phyloP scores from a whole-genome alignment of 805 yeast species.

The Cyberlindnera maritima region DNA sequence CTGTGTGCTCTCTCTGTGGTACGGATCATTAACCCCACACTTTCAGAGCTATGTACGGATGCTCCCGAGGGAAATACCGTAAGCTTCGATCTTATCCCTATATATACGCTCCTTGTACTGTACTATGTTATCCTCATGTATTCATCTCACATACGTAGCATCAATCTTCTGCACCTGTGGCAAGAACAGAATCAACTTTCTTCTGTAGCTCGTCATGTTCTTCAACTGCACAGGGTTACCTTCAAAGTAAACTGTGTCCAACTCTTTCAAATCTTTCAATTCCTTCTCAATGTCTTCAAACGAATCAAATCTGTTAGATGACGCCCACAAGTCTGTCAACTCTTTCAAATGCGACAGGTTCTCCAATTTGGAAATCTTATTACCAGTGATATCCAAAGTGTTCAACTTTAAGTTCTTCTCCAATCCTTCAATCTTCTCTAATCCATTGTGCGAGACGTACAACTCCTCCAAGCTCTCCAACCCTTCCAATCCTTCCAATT shows the following conservation, averaged over 20 bases:
- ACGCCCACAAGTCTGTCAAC: slow-evolving; percentile 95
- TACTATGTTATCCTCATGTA: too few relatives aligned
- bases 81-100: too few relatives aligned
- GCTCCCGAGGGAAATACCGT: too few relatives aligned
- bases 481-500: slow-evolving; percentile 77
- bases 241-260: slow-evolving; percentile 91
- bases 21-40: too few relatives aligned
- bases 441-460: slow-evolving; percentile 82
- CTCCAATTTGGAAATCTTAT: slow-evolving; percentile 58
- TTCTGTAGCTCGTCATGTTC: slow-evolving; percentile 79
- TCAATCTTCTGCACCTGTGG: slow-evolving; percentile 79
- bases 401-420: slow-evolving; percentile 65
- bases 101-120: too few relatives aligned
- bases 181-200: slow-evolving; percentile 72
- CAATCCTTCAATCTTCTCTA: slow-evolving; percentile 71
- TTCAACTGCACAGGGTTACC: slow-evolving; percentile 81
- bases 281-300: slow-evolving; percentile 69
- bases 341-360: slow-evolving; percentile 60
- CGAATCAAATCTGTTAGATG: slow-evolving; percentile 65
- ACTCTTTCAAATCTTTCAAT: slow-evolving; percentile 54
- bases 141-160: slow-evolving; percentile 62
- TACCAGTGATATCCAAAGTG: slow-evolving; percentile 80
- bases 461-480: slow-evolving; percentile 76
- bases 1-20: too few relatives aligned
- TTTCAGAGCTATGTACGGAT: too few relatives aligned